A percentile compares a stretch with the other conserved stretches of the same genome.
Conservation (phyloP, 2,329 filamentous ascomycete species). For the Colletotrichum coccodes region DNA sequence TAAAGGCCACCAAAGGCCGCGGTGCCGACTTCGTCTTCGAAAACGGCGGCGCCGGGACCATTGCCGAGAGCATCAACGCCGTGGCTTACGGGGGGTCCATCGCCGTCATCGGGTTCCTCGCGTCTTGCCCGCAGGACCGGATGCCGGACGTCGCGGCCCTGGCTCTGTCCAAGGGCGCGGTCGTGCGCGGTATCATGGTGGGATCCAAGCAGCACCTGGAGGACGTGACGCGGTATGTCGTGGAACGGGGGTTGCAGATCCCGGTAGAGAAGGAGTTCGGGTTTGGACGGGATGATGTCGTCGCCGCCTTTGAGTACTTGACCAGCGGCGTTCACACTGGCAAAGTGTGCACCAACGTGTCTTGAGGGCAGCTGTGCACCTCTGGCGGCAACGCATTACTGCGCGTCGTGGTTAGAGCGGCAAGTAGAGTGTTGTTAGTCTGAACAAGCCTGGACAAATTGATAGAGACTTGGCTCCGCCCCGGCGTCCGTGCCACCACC, state of each 20-base stretch:
- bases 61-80: conserved; percentile 55
- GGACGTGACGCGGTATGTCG: conserved; percentile 44
- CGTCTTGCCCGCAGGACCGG: conserved; percentile 35
- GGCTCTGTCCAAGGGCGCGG: conserved; percentile 40
- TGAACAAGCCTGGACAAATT: background rate
- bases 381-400: background rate
- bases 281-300: conserved; percentile 41
- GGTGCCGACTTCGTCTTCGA: conserved; percentile 55
- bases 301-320: conserved; percentile 9
- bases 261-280: conserved; percentile 48
- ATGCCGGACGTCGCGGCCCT: conserved; percentile 44
- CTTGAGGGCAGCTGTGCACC: background rate
- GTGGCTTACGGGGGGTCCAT: conserved; percentile 57
- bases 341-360: conserved; percentile 45
- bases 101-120: conserved; percentile 54
- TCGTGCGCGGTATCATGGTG: conserved; percentile 47
- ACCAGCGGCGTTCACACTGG: conserved; percentile 43
- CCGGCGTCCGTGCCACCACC: background rate
- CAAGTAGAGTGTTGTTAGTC: background rate
- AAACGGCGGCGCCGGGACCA: conserved; percentile 50
- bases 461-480: background rate
- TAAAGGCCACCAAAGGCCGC: conserved; percentile 51
- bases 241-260: conserved; percentile 35
- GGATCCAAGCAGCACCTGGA: conserved; percentile 48
- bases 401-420: background rate